Base-by-base conservation (phyloP, 306 rosid species). In the Betula pendula region DNA sequence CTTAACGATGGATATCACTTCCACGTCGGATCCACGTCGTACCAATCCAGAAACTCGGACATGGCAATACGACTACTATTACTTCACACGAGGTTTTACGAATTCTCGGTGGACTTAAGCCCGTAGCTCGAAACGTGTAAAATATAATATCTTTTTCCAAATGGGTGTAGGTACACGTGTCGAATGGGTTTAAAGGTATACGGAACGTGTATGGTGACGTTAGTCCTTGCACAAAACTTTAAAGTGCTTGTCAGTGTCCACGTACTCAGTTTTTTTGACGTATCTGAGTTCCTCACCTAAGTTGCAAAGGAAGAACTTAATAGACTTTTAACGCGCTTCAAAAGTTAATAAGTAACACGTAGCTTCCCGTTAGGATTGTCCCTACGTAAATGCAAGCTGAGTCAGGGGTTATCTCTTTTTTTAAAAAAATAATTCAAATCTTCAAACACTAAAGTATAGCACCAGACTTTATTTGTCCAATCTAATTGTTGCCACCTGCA, bases 11-110 rank as follows among this genome's bases (percentile, higher is more conserved):
- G 90, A 80, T 80, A 0, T 5, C 15, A 16, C 17, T 17, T 67
- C 91, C 93, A 87, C 93, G 89, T 88, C 50, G 56, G 85, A 75
- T 85, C 87, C 96, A 90, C 87, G 88, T 81, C 9, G 43, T 0
- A 14, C 69, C 71, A 55, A 60, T 43, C 83, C 65, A 29, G 33
- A 29, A 59, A 43, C 70, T 47, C 44, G 33, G 38, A 52, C 17
- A 19, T 27, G 55, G 20, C 1, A 20, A 6, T 3, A 19, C n/a
- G 3, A 27, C 8, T 27, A 5, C 8, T 3, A 24, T 63, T 11
- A 19, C 3, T 17, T 27, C 42, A 14, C 49, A 20, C 20, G 51
- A 25, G 48, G 66, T 45, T 68, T 68, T 73, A 56, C 35, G 63
- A 68, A 56, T 38, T 35, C n/a, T 65, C 45, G 27, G 38, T 65